These are phyloP conservation scores for Physcomitrellopsis africana DNA, from an alignment of 225 moss, liverwort and hornwort genomes.

Conservation along the genomic window DNA sequence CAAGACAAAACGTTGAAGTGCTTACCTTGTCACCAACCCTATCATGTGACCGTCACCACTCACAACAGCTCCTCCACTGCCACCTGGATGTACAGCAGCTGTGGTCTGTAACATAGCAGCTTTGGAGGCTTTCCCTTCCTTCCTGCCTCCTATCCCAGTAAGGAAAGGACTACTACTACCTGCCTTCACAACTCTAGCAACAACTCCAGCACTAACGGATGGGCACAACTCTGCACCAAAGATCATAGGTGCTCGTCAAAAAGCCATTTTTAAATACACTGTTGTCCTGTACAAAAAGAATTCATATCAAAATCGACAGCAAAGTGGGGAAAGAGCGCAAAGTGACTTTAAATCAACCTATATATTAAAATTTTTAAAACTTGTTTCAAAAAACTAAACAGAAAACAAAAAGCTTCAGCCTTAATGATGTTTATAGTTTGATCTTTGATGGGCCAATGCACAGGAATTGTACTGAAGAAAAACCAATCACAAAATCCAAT, in stretches of 20 bases:
- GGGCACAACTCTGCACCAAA: conserved; percentile 80
- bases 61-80: conserved; percentile 98
- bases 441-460: no score
- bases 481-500: no score
- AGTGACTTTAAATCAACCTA: no score
- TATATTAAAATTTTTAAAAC: no score
- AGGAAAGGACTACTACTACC: conserved; percentile 58
- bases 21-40: conserved; percentile 92
- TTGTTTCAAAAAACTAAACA: no score
- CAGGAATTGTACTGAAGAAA: no score
- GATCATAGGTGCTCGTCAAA: conserved; percentile 16
- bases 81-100: conserved; percentile 96
- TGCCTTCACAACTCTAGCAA: conserved; percentile 91
- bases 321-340: no score
- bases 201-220: conserved; percentile 94
- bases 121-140: conserved; percentile 44
- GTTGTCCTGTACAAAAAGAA: neutral
- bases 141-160: conserved; percentile 36
- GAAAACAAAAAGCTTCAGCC: no score
- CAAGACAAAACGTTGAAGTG: conserved; percentile 10
- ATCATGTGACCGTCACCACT: conserved; percentile 93
- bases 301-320: neutral
- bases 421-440: no score
- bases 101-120: conserved; percentile 98
- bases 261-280: neutral